Evolutionary conservation across 768 basidiomycete species (phyloP).

Genomic region (Gloeostereum incarnatum): DNA sequence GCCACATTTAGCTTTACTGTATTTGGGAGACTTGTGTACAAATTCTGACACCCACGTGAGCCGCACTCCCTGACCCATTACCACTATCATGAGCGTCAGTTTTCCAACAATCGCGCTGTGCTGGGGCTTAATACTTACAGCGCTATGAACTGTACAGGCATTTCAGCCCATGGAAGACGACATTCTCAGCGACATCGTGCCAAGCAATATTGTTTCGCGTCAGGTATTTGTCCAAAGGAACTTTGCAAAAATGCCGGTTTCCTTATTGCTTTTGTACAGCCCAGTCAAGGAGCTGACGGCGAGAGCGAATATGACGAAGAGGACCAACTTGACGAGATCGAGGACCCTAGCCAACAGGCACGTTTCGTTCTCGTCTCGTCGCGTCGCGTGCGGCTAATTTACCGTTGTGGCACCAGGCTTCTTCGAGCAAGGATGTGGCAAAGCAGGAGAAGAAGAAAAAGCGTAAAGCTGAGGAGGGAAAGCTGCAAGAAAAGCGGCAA

Average conservation of each 20-base stretch:
- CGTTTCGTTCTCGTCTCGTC: background rate
- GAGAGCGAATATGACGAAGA: constrained; percentile 72
- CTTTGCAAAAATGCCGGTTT: constrained; percentile 1
- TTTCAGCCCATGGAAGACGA: constrained; percentile 78
- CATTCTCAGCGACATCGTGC: constrained; percentile 84
- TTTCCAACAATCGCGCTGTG: no score
- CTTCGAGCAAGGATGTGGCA: constrained; percentile 21
- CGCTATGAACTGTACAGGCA: no score
- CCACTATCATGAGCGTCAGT: no score
- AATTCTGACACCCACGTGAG: no score
- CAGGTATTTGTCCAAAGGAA: constrained; percentile 38
- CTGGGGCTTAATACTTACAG: no score
- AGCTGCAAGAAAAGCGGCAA: constrained; percentile 61
- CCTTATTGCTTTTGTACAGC: constrained; percentile 15
- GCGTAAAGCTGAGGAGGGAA: constrained; percentile 62
- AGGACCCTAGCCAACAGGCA: background rate
- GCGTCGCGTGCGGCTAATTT: background rate
- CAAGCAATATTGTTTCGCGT: constrained; percentile 85
- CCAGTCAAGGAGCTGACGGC: constrained; percentile 63
- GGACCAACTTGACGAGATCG: constrained; percentile 36
- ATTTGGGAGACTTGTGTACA: no score
- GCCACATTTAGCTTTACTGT: no score
- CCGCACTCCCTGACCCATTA: no score
- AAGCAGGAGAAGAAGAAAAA: constrained; percentile 28
- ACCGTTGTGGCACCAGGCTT: constrained; percentile 11